Base-by-base conservation (phyloP, 768 basidiomycete species). In the Dendrothele bispora region DNA sequence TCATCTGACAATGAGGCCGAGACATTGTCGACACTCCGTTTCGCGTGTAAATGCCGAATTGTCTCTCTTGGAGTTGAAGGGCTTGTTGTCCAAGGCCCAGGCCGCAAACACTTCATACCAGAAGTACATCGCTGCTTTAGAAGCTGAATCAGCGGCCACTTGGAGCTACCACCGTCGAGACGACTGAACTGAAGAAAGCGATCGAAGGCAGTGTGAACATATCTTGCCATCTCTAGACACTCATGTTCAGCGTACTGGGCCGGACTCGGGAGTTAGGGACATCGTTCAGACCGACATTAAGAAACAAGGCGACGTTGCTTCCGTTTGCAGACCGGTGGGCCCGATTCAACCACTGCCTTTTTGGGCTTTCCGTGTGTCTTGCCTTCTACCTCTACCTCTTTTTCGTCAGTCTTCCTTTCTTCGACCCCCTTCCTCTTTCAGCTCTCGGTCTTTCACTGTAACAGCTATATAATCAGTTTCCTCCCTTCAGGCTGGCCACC, bases 41-140 rank as follows among this genome's bases (percentile, higher is more conserved):
- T 99, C 66, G 97, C 89, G 95, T 36, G 91, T 98, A 71, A 99
- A 99, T 66, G 93, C 93, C 43, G 97, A 99, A 67, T 80, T 99
- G 40, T 91, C 95, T 2, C 95, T 95, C 2, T 75, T 94, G 39
- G 97, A 99, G 61, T 88, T 99, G 72, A 98, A 98, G 66, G 84
- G 82, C 10, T 74, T 97, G 30, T 76, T 99, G 52, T 83, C 84
- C 59, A 95, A 95, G 68, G 89, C 95, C 1, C 86, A 95, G 54
- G 73, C 88, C 28, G 86, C 92, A 27, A 90, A 91, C 52, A 82
- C 87, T 3, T 77, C 84, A 17, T 87, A 88, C 59, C 80, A 91
- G 69, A 83, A 88, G 55, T 90, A 95, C 63, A 91, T 97, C 54
- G 79, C 86, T 21, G 79, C 89, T 15, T 76, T 98, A 43, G 95